Evolutionary conservation across 2,329 filamentous ascomycete species (phyloP).

Genomic region (Alternaria sp.): DNA sequence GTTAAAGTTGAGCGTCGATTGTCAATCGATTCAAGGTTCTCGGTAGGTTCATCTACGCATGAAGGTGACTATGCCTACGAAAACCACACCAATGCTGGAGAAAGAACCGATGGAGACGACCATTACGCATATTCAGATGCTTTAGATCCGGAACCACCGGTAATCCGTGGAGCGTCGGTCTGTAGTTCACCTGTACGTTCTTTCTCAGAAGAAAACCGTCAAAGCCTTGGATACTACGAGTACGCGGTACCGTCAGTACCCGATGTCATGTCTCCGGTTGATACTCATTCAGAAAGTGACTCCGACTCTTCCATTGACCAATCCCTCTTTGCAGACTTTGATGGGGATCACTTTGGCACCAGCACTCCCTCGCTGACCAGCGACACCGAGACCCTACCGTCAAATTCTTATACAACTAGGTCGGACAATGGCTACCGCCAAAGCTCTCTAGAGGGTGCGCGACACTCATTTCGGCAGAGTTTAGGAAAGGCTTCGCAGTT

Average conservation of each 20-base stretch:
- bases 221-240: neutral
- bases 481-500: neutral
- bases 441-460: neutral
- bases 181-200: neutral
- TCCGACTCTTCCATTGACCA: neutral
- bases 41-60: neutral
- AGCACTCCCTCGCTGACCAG: neutral
- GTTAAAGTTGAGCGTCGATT: neutral
- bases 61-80: neutral
- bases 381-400: neutral
- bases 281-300: neutral
- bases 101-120: neutral
- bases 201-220: neutral
- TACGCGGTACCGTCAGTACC: neutral
- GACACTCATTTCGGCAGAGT: neutral
- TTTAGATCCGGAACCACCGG: neutral
- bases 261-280: neutral
- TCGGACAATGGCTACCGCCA: neutral
- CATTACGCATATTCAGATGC: neutral
- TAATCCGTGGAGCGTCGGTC: neutral
- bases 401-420: neutral
- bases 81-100: neutral
- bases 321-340: constrained; percentile 11
- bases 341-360: neutral
- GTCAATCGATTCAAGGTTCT: neutral